Conservation (phyloP, 306 rosid species). For the Mimosa pudica region DNA sequence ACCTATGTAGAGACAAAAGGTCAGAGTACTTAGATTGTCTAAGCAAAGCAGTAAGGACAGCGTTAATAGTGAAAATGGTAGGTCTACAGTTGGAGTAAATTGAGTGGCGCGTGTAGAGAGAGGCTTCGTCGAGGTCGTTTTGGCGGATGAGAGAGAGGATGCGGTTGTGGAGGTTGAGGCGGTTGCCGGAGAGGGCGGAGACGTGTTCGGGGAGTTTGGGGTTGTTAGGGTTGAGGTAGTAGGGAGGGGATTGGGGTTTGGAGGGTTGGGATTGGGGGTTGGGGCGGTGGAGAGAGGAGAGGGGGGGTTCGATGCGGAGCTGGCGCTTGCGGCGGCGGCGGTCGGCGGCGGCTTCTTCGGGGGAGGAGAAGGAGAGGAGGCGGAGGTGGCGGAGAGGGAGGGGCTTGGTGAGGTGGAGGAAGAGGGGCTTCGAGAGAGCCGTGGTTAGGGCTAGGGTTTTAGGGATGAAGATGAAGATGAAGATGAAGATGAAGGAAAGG, state of each 20-base stretch:
- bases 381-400: constrained; percentile 44
- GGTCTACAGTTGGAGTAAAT: constrained; percentile 93
- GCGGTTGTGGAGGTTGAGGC: constrained; percentile 78
- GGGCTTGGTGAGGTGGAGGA: constrained; percentile 35
- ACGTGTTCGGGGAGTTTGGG: constrained; percentile 86
- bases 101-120: constrained; percentile 90
- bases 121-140: constrained; percentile 92
- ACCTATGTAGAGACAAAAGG: constrained; percentile 86
- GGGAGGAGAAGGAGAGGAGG: constrained; percentile 63
- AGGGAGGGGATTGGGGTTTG: constrained; percentile 43
- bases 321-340: constrained; percentile 97
- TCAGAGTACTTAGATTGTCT: constrained; percentile 91
- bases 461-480: neutral
- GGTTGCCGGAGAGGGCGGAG: constrained; percentile 76
- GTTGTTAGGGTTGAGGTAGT: constrained; percentile 71
- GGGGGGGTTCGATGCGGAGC: constrained; percentile 94
- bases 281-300: constrained; percentile 72
- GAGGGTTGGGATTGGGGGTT: constrained; percentile 49
- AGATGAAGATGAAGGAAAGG: neutral
- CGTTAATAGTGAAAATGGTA: constrained; percentile 83
- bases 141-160: constrained; percentile 74
- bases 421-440: constrained; percentile 17
- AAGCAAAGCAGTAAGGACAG: constrained; percentile 76
- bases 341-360: constrained; percentile 96
- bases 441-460: neutral